Percentiles rank a stretch among this genome's conserved stretches.
Conservation (phyloP, 2,329 filamentous ascomycete genomes). For the Sphaerostilbella broomeana region DNA sequence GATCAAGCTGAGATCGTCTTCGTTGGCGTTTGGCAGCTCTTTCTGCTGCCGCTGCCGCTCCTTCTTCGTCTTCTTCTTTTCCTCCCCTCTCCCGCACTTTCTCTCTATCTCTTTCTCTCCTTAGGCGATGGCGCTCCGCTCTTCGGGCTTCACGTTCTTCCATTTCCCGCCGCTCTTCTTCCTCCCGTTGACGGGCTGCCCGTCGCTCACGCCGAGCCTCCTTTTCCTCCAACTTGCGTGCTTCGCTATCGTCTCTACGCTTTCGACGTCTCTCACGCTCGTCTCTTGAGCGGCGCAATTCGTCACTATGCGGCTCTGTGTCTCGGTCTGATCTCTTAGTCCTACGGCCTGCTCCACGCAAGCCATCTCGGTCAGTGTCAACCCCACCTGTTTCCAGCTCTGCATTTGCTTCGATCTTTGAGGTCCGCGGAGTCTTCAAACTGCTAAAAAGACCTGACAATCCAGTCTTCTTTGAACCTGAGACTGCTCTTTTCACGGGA, state of each 20-base stretch:
- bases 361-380: constrained; percentile 51
- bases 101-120: constrained; percentile 42
- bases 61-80: constrained; percentile 27
- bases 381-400: constrained; percentile 43
- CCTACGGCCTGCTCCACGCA: constrained; percentile 55
- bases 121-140: constrained; percentile 42
- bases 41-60: constrained; percentile 41
- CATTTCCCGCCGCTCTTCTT: constrained; percentile 41
- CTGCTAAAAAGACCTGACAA: constrained; percentile 58
- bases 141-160: constrained; percentile 45
- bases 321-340: constrained; percentile 48
- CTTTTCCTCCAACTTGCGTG: constrained; percentile 47
- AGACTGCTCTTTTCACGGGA: constrained; percentile 28
- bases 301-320: constrained; percentile 36
- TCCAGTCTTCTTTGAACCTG: constrained; percentile 45
- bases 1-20: constrained; percentile 39
- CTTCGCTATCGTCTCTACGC: constrained; percentile 52
- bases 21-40: constrained; percentile 42
- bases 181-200: constrained; percentile 41
- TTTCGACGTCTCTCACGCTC: constrained; percentile 49
- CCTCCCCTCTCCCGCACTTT: constrained; percentile 27
- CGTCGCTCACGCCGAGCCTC: constrained; percentile 52
- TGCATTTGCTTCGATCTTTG: constrained; percentile 40
- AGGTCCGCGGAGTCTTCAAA: constrained; percentile 42
- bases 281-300: constrained; percentile 51